Percentiles rank a stretch among this genome's conserved stretches.
These are phyloP conservation scores for Myxozyma vanderwaltii DNA, from an alignment of 805 yeast genomes.

Conservation along the genomic window DNA sequence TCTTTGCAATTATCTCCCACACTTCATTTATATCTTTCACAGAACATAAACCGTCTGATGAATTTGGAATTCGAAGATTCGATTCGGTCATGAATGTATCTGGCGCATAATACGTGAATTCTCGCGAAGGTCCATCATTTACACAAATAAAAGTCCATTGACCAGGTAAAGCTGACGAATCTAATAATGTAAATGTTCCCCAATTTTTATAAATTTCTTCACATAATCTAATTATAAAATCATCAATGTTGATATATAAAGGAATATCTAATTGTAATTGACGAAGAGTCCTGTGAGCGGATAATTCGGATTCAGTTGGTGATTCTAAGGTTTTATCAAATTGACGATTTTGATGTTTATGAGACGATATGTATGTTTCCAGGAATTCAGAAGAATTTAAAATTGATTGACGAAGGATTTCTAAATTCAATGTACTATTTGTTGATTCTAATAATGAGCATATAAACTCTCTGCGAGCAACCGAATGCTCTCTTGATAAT, in stretches of 20 bases:
- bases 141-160: slow-evolving; percentile 81
- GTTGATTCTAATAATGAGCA: neutral
- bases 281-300: neutral
- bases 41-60: neutral
- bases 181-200: slow-evolving; percentile 47
- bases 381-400: no score
- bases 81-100: slow-evolving; percentile 14
- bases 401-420: neutral
- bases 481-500: slow-evolving; percentile 1
- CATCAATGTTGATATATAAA: neutral
- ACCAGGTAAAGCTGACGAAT: slow-evolving; percentile 84
- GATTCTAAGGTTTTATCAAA: neutral
- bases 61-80: neutral
- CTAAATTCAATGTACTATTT: neutral
- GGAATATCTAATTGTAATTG: slow-evolving; percentile 10
- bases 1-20: slow-evolving; percentile 16
- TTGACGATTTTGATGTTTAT: neutral
- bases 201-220: neutral
- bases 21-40: slow-evolving; percentile 22
- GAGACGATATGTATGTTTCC: neutral
- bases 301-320: neutral
- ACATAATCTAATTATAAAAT: slow-evolving; percentile 11
- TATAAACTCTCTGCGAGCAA: neutral
- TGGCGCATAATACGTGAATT: slow-evolving; percentile 15
- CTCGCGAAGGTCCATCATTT: neutral